Base-by-base conservation (phyloP, 768 basidiomycete species). In the Kwoniella mangroviensis region DNA sequence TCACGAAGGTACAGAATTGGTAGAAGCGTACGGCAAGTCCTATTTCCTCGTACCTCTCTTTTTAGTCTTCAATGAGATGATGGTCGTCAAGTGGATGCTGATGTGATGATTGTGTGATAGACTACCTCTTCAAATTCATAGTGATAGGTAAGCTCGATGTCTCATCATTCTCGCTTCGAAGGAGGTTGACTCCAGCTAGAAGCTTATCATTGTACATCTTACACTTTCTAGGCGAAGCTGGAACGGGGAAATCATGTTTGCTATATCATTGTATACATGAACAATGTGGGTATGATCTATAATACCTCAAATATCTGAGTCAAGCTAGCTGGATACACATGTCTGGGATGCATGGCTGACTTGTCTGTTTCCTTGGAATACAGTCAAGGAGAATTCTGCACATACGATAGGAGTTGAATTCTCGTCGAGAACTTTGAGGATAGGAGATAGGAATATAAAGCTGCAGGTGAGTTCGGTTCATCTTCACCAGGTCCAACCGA, bases 361-460 rank as follows among this genome's bases (percentile, higher is more conserved):
- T 34, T 4, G 9, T 34, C 34, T 34, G 3, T 7, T 34, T 34
- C 34, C 34, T 34, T 34, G 6, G 45, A 10, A 49, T 49, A 49
- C 70, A 97, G 94, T 95, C 87, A 96, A 94, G 85, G 91, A 93
- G 75, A 91, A 96, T 84, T 94, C 94, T 5, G 92, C 95, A 84
- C 97, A 98, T 83, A 98, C 97, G 15, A 98, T 99, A 68, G 97
- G 96, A 11, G 97, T 99, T 34, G 97, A 98, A 81, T 98, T 99
- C 82, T 94, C 94, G 19, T 96, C 94, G 81, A 87, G 94, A 75
- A 94, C 94, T 0, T 89, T 99, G 69, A 91, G 91, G 78, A 87
- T 98, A 24, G 95, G 92, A 62, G 94, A 97, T 86, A 93, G 94
- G 84, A 88, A 91, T 73, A 93, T 97, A 74, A 98, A 97, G 83